These are phyloP conservation scores for Trichosanthes truncata DNA, from an alignment of 306 rosid species.

Conservation along the genomic window DNA sequence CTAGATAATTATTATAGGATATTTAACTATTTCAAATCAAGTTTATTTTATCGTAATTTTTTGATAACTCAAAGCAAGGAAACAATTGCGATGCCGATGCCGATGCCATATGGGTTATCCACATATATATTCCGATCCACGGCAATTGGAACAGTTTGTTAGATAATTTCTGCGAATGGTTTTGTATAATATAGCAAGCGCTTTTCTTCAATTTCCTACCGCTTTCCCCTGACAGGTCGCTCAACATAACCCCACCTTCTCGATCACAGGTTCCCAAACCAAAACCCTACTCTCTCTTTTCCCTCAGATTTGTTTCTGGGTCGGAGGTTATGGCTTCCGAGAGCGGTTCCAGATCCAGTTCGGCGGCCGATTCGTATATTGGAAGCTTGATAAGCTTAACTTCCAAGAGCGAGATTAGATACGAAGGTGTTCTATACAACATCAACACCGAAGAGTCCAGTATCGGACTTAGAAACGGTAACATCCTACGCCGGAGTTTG, in stretches of 20 bases:
- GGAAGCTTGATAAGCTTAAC: constrained; percentile 79
- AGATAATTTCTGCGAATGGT: background rate
- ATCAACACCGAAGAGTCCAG: constrained; percentile 78
- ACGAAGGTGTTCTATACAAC: constrained; percentile 61
- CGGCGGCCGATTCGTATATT: constrained; percentile 68
- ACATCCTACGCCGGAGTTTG: background rate
- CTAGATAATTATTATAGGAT: too few relatives aligned
- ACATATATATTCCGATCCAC: background rate
- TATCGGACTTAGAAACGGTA: constrained; percentile 69
- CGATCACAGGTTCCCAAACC: constrained; percentile 14
- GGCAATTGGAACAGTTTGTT: background rate
- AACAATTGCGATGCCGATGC: background rate
- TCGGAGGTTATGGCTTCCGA: constrained; percentile 53
- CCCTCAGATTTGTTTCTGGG: constrained; percentile 6
- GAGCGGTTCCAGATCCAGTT: constrained; percentile 41
- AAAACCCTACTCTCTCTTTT: constrained; percentile 36
- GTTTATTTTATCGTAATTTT: too few relatives aligned
- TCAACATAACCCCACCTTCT: constrained; percentile 1
- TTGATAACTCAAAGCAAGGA: too few relatives aligned
- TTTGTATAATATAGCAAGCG: background rate
- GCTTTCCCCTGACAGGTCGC: constrained; percentile 22
- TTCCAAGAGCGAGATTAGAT: constrained; percentile 78
- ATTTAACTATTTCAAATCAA: too few relatives aligned
- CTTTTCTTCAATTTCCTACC: constrained; percentile 15
- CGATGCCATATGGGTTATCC: background rate